Conservation (phyloP, 495 filamentous ascomycete species). For the Daldinia bambusicola region DNA sequence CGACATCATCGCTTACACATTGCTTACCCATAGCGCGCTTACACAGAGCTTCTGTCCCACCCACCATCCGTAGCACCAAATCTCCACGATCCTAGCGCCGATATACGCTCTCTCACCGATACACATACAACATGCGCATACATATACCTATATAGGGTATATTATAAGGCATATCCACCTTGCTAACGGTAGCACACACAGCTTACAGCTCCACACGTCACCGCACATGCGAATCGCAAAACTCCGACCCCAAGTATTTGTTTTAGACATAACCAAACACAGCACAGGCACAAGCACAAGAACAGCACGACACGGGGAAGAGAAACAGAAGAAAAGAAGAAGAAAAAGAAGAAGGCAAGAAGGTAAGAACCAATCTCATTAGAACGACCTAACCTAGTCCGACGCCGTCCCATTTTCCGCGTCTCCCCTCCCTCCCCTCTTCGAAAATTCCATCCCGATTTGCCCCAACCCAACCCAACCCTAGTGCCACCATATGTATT, state of each 20-base stretch:
- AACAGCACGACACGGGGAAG: too few relatives aligned
- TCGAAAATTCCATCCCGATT: background rate
- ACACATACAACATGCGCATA: background rate
- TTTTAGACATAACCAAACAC: too few relatives aligned
- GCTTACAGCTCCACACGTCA: background rate
- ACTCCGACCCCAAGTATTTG: background rate
- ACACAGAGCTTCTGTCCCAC: background rate
- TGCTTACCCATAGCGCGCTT: background rate
- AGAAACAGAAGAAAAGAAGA: background rate
- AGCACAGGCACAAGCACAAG: too few relatives aligned
- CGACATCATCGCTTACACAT: background rate
- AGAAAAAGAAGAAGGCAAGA: background rate
- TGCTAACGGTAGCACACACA: background rate
- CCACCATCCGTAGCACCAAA: background rate
- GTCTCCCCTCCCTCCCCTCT: background rate
- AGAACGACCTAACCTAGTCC: background rate
- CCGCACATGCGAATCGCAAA: background rate
- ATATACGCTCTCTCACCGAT: background rate
- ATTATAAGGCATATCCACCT: background rate
- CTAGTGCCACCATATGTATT: too few relatives aligned
- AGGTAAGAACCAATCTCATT: background rate
- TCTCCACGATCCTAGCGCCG: background rate
- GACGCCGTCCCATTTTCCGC: background rate
- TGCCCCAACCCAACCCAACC: background rate
- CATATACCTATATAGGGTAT: background rate